A percentile compares a stretch with the other conserved stretches of the same genome.
phyloP scores from a whole-genome alignment of 2,329 filamentous ascomycete species.

The Venturia asperata region DNA sequence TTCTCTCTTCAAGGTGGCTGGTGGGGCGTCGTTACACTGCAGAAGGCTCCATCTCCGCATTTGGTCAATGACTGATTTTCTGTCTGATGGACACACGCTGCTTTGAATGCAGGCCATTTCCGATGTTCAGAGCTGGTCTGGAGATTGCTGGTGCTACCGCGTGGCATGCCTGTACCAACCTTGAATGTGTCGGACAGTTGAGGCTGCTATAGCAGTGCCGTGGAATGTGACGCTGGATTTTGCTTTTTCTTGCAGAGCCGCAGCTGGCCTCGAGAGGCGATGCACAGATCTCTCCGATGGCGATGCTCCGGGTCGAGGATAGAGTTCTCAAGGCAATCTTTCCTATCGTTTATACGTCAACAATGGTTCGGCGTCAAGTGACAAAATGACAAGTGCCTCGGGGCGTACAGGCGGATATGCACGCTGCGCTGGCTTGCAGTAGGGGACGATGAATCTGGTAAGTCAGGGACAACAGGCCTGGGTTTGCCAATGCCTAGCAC shows the following conservation, averaged over 20 bases:
- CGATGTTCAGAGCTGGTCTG: background rate
- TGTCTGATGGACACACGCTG: background rate
- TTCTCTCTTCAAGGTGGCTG: background rate
- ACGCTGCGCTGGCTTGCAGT: background rate
- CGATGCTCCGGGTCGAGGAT: background rate
- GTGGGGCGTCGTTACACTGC: background rate
- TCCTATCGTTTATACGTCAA: background rate
- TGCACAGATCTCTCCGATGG: conserved; percentile 6
- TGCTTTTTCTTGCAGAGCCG: background rate
- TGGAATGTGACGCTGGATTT: background rate
- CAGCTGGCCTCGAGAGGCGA: background rate
- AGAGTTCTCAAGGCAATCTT: background rate
- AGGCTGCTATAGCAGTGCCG: background rate
- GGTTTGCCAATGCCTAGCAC: background rate
- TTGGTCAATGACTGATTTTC: background rate
- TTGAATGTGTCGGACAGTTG: background rate
- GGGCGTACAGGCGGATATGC: conserved; percentile 2
- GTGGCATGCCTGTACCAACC: background rate
- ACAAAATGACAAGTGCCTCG: background rate
- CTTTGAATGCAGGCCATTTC: background rate
- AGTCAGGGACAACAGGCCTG: conserved; percentile 1
- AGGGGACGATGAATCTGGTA: background rate
- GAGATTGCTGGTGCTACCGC: background rate
- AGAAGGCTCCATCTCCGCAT: background rate
- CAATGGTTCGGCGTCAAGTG: conserved; percentile 12